These are phyloP conservation scores for Lagenaria siceraria DNA, from an alignment of 306 rosid genomes.

Conservation along the genomic window DNA sequence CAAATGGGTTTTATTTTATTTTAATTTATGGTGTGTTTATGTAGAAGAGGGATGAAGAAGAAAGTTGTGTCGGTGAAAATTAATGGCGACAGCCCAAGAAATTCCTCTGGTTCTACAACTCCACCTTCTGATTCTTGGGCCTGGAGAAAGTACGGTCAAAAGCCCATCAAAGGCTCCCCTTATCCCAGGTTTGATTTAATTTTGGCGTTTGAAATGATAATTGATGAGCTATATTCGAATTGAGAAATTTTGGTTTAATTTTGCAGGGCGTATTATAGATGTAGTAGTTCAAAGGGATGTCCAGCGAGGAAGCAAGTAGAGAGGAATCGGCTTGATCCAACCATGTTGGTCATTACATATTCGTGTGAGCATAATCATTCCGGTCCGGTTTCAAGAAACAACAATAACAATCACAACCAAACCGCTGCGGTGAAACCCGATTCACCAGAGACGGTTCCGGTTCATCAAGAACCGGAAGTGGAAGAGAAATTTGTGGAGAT, in stretches of 20 bases:
- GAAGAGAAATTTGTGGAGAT: slow-evolving; percentile 30
- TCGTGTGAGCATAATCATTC: slow-evolving; percentile 84
- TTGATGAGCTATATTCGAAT: background rate
- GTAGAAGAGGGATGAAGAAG: slow-evolving; percentile 46
- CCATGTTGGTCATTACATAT: slow-evolving; percentile 76
- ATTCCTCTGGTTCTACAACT: slow-evolving; percentile 21
- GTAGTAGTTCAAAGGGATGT: slow-evolving; percentile 73
- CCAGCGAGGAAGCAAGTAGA: slow-evolving; percentile 97
- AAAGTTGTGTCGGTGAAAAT: slow-evolving; percentile 75
- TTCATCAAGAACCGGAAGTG: background rate
- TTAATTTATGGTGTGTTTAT: background rate
- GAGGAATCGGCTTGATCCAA: slow-evolving; percentile 72
- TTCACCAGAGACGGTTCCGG: background rate
- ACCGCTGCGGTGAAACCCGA: background rate
- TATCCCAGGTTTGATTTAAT: slow-evolving; percentile 47
- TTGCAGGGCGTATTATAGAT: slow-evolving; percentile 44
- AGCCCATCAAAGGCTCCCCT: slow-evolving; percentile 98
- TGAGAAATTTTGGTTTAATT: background rate
- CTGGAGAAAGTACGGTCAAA: slow-evolving; percentile 96
- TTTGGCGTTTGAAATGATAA: background rate
- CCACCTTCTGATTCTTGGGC: slow-evolving; percentile 96
- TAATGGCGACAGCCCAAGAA: slow-evolving; percentile 29
- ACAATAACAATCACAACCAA: slow-evolving; percentile 13
- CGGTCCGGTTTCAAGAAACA: slow-evolving; percentile 57
- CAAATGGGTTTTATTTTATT: background rate